Base-by-base conservation (phyloP, 345 rosid genomes). In the Murraya koenigii region DNA sequence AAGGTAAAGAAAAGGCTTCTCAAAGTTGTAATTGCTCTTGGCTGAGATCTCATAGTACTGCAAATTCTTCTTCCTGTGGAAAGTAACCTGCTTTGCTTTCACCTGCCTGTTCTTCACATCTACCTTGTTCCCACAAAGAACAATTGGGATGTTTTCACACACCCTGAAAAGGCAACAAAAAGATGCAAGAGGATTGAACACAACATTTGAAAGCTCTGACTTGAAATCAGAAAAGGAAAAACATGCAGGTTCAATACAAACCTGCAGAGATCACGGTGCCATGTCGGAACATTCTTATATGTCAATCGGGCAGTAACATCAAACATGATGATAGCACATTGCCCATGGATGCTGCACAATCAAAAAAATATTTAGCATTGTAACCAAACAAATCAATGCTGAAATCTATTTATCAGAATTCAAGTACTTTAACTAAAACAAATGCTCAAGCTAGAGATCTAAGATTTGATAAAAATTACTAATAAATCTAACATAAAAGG, bases 41-140 rank as follows among this genome's bases (percentile, higher is more conserved):
- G 90, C 90, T 7, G 90, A 87, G 76, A 87, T 86, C 74, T 87
- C 90, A 79, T 88, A 88, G 85, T 88, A 88, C 38, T 88, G 90
- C 80, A 88, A 59, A 74, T 88, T 88, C 81, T 88, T 88, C 65
- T 88, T 88, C 38, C 90, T 73, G 78, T 88, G 90, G 79, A 88
- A 88, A 26, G 90, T 86, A 41, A 86, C 88, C 80, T 85, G 88
- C 85, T 87, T 87, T 15, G 90, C 90, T 78, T 87, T 87, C 32
- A 87, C 90, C 78, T 87, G 90, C 82, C 90, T 83, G 82, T 87
- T 87, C 73, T 87, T 87, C 75, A 87, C 87, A 78, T 87, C 91
- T 49, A 88, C 91, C 82, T 88, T 88, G 86, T 88, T 88, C 38
- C 91, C 91, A 19, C 91, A 88, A 15, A 88, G 86, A 47, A 88